Conservation (phyloP, 2,329 filamentous ascomycete species). For the Trichoderma hamatum region DNA sequence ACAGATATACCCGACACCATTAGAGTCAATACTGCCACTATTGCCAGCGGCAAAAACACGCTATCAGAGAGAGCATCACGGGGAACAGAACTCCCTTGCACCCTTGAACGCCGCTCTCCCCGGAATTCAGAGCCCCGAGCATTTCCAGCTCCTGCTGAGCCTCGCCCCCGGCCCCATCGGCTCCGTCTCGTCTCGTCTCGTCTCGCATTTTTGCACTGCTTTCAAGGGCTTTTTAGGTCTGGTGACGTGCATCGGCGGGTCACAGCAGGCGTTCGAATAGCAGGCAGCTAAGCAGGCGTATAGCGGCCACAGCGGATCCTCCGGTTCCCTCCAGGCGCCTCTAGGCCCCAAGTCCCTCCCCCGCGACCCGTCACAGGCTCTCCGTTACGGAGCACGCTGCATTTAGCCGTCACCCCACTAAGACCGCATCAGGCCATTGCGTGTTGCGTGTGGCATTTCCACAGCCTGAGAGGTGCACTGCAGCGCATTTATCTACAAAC, state of each 20-base stretch:
- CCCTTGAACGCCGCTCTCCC: not conserved
- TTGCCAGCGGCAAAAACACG: not conserved
- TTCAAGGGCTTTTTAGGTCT: not conserved
- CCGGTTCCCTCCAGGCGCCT: constrained; percentile 1
- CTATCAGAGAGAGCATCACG: too few relatives aligned
- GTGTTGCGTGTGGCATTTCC: not conserved
- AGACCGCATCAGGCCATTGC: constrained; percentile 12
- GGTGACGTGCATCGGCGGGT: constrained; percentile 19
- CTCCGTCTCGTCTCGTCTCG: not conserved
- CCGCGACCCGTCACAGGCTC: not conserved
- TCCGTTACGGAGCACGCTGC: not conserved
- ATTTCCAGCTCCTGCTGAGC: not conserved
- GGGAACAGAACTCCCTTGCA: not conserved
- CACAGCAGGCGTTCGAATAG: constrained; percentile 5
- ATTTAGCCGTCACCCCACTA: constrained; percentile 26
- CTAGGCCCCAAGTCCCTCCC: constrained; percentile 7
- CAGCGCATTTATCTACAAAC: not conserved
- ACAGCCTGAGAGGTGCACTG: not conserved
- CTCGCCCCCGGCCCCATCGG: not conserved
- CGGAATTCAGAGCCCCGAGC: not conserved
- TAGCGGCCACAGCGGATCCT: constrained; percentile 5
- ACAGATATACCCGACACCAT: not conserved
- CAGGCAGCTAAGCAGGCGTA: not conserved
- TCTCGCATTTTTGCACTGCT: not conserved
- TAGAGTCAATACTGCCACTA: not conserved